Percentiles rank a stretch among this genome's conserved stretches.
Evolutionary conservation across 108 stramenopile species (phyloP).

Genomic region (Cylindrotheca closterium): DNA sequence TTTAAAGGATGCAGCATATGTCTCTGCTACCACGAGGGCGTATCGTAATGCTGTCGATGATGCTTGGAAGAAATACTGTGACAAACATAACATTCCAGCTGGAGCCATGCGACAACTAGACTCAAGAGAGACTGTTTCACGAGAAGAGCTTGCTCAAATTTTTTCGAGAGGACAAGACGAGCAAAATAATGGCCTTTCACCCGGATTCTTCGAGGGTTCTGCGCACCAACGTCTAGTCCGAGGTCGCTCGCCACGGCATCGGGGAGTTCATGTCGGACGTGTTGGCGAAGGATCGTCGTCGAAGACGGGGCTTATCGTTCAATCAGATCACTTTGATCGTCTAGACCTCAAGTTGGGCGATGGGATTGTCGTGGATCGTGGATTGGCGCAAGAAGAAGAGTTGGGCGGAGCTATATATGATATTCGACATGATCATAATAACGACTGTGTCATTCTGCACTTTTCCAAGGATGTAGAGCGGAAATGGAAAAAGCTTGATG

Average conservation of each 20-base stretch:
- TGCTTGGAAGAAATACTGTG: slow-evolving; percentile 56
- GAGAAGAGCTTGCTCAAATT: slow-evolving; percentile 58
- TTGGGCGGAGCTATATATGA: slow-evolving; percentile 54
- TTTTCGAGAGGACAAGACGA: slow-evolving; percentile 79
- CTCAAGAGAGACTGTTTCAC: slow-evolving; percentile 39
- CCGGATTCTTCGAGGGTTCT: slow-evolving; percentile 75
- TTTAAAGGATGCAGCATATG: slow-evolving; percentile 73
- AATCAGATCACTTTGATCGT: slow-evolving; percentile 27
- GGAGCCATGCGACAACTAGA: background rate
- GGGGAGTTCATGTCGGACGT: slow-evolving; percentile 66
- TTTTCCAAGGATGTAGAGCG: slow-evolving; percentile 51
- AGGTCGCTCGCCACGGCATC: slow-evolving; percentile 69
- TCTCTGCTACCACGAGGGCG: slow-evolving; percentile 75
- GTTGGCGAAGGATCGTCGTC: slow-evolving; percentile 35
- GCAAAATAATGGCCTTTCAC: slow-evolving; percentile 57
- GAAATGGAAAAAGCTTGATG: slow-evolving; percentile 52
- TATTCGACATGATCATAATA: slow-evolving; percentile 18
- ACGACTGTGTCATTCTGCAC: slow-evolving; percentile 23
- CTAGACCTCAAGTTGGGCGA: slow-evolving; percentile 59
- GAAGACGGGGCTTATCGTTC: slow-evolving; percentile 38
- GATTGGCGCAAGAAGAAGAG: slow-evolving; percentile 65
- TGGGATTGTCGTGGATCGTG: slow-evolving; percentile 79
- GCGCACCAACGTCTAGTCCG: slow-evolving; percentile 66
- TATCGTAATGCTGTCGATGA: slow-evolving; percentile 76
- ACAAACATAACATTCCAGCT: slow-evolving; percentile 21